Evolutionary conservation across 495 filamentous ascomycete genomes (phyloP).

Genomic region (Mycothermus thermophilus): DNA sequence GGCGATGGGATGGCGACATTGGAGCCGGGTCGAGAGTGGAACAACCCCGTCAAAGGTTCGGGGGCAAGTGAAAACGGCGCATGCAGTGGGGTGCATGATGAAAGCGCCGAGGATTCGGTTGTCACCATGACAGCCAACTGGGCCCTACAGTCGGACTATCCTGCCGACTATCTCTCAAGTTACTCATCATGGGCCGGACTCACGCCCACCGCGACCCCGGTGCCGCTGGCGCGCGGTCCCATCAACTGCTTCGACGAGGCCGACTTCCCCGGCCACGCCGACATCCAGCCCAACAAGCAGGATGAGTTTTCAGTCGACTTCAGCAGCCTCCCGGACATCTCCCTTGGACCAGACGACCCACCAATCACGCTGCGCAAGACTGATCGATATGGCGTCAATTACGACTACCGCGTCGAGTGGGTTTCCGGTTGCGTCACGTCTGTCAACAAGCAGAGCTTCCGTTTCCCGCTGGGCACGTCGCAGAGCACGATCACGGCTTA

Average conservation of each 20-base stretch:
- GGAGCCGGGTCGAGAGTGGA: not conserved
- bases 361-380: conserved; percentile 1
- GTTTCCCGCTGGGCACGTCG: conserved; percentile 1
- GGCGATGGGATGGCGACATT: not conserved
- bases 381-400: conserved; percentile 1
- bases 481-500: conserved; percentile 3
- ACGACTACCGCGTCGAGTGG: conserved; percentile 5
- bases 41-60: not conserved
- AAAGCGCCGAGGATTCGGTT: not conserved
- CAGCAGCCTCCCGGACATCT: not conserved
- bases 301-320: conserved; percentile 1
- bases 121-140: not conserved
- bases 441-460: conserved; percentile 4
- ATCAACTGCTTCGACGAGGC: conserved; percentile 5
- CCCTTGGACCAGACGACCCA: conserved; percentile 2
- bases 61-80: not conserved
- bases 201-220: not conserved
- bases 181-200: not conserved
- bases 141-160: not conserved
- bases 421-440: conserved; percentile 3
- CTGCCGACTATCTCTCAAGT: not conserved
- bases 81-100: not conserved
- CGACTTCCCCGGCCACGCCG: conserved; percentile 6
- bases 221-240: conserved; percentile 1
- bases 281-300: conserved; percentile 3